Base-by-base conservation (phyloP, 768 basidiomycete species). In the Tulasnella sp. region DNA sequence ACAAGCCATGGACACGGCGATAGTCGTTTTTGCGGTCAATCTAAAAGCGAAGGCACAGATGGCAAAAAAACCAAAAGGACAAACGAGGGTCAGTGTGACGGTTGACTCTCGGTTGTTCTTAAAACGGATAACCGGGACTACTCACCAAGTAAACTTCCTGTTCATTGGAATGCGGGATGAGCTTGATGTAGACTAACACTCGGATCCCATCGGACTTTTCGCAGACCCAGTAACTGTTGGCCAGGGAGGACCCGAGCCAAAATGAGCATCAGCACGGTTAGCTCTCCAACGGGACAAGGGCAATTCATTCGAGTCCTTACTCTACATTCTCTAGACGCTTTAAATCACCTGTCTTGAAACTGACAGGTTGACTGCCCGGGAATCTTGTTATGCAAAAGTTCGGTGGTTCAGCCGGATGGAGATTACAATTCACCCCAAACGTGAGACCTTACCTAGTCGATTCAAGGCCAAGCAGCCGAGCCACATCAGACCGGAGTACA, bases 191-290 rank as follows among this genome's bases (percentile, higher is more conserved):
- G 72, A 99, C 88, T 37, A 99, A 85, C 52, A 99, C 93, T 42
- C 97, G 90, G 72, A 99, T 82, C 15, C 97, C 97, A 81, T 99
- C 97, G 15, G 94, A 97, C 85, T 99, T 99, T 85, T 99, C 97
- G 84, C 96, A 97, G 58, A 99, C 97, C 97, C 97, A 99, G 83
- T 93, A 99, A 82, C 96, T 98, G 81, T 68, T 31, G 67, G 45
- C 7, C 12, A 72, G 54, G n/a, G 49, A 49, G 49, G 49, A 49
- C 49, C 49, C 49, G n/a, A 49, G 49, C 49, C 49, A 49, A 49
- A 49, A 49, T 49, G 14, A 64, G 58, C 67, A 64, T 17, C 4
- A 7, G 38, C 11, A 25, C 37, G 22, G 58, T 52, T 29, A 25
- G 29, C 39, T 22, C 40, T 4, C 42, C n/a, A 76, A 52, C 38